These are phyloP conservation scores for Populus deltoides DNA, from an alignment of 345 rosid species.

Conservation along the genomic window DNA sequence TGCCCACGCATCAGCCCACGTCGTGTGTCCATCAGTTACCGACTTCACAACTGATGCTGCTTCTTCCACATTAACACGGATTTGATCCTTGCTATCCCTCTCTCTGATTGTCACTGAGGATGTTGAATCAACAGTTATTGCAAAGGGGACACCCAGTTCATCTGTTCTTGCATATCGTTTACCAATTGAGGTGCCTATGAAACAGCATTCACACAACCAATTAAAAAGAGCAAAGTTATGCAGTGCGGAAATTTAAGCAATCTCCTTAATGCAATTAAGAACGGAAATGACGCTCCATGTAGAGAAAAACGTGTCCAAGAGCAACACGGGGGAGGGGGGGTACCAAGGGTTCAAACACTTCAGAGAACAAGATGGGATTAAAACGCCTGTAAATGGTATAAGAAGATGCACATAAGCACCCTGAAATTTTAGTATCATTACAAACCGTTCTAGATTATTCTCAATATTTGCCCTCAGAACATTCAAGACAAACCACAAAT, in stretches of 20 bases:
- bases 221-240: background rate
- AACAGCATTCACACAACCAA: background rate
- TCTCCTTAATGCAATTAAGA: background rate
- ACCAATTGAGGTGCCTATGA: constrained; percentile 83
- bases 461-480: background rate
- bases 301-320: background rate
- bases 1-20: constrained; percentile 79
- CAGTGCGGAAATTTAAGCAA: background rate
- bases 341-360: background rate
- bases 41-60: constrained; percentile 66
- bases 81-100: constrained; percentile 90
- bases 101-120: constrained; percentile 80
- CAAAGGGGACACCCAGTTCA: constrained; percentile 95
- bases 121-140: constrained; percentile 74
- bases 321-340: background rate
- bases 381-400: background rate
- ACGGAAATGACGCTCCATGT: background rate
- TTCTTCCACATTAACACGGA: constrained; percentile 61
- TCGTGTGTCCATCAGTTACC: constrained; percentile 60
- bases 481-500: background rate
- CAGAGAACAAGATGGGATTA: background rate
- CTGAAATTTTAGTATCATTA: background rate
- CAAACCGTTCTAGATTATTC: background rate
- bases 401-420: background rate
- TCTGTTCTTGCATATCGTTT: constrained; percentile 92